Evolutionary conservation across 202 grass and related monocot species (phyloP), one percentile per base, ranked within the genome.

Genomic region (Dendrocalamus latiflorus): DNA sequence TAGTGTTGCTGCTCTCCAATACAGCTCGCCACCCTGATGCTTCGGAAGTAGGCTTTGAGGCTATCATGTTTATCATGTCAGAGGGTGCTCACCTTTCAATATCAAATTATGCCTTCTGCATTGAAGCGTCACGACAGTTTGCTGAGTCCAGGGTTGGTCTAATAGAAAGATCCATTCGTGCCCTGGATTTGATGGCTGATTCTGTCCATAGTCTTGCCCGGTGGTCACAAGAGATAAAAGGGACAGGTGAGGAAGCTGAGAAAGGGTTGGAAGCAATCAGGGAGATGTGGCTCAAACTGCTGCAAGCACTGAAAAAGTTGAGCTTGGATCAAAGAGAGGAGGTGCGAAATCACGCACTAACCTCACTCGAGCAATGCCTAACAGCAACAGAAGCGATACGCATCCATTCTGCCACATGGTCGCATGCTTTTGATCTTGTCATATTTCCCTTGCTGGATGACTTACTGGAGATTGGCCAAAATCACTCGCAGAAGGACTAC

Each of bases 241-340:
- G 77, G 59, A 34, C 89, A 71, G 75, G 75, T 15, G 89, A 93
- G 6, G 96, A 99, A 89, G 72, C 86, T 42, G 93, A 96, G 26
- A 99, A 90, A 80, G 84, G 81, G 34, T 70, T 68, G 37, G 93
- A 99, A 66, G 84, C 84, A 75, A 93, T 99, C 70, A 91, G 97
- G 85, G 97, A 99, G 77, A 94, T 99, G 97, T 99, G 97, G 97
- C 84, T 99, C 54, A 91, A 88, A 78, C 44, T 92, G n/a, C 56
- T 95, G 73, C 97, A 99, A 81, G 72, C 93, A 21, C 81, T 96
- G 74, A 91, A 94, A 84, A 99, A 96, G 55, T 60, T 93, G 78
- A 94, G 97, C 84, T 62, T 99, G 71, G 97, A 99, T 89, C 97
- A 91, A 71, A 82, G 97, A 39, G 97, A 99, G 41, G 97, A 99